Conservation (phyloP, 176 grass and related monocot genomes). For the Hsuehochloa calcarea region DNA sequence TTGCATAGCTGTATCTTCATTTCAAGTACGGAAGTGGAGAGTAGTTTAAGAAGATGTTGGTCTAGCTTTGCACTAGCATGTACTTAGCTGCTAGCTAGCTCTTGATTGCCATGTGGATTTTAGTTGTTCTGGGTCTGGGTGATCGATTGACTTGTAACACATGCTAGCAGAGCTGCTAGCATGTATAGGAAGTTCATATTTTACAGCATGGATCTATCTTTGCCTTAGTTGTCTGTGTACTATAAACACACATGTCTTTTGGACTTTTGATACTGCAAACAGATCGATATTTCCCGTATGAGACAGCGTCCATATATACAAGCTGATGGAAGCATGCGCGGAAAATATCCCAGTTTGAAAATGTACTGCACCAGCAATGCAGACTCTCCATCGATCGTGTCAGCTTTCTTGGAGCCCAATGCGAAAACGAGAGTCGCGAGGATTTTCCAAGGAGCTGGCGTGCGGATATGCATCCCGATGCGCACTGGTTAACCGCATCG, state of each 20-base stretch:
- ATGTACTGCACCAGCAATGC: neutral
- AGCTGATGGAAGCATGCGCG: neutral
- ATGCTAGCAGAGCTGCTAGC: too few species aligned
- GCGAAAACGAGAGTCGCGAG: neutral
- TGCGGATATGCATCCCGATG: neutral
- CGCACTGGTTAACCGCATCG: neutral
- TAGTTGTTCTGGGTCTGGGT: neutral
- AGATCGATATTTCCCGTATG: too few species aligned
- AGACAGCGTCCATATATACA: too few species aligned
- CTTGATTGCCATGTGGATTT: neutral
- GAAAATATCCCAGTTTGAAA: neutral
- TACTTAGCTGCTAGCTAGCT: neutral
- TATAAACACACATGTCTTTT: neutral
- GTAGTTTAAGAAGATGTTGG: neutral
- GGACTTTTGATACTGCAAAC: neutral
- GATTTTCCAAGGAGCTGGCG: neutral
- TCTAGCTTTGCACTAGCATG: neutral
- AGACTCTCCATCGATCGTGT: neutral
- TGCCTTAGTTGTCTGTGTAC: neutral
- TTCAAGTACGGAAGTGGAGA: neutral
- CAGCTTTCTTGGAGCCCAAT: neutral
- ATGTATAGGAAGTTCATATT: neutral
- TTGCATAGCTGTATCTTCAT: neutral
- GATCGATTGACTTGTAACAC: neutral
- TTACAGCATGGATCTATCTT: too few species aligned